A percentile compares a stretch with the other conserved stretches of the same genome.
Conservation (phyloP, 495 filamentous ascomycete genomes). For the Cladorrhinum samala region DNA sequence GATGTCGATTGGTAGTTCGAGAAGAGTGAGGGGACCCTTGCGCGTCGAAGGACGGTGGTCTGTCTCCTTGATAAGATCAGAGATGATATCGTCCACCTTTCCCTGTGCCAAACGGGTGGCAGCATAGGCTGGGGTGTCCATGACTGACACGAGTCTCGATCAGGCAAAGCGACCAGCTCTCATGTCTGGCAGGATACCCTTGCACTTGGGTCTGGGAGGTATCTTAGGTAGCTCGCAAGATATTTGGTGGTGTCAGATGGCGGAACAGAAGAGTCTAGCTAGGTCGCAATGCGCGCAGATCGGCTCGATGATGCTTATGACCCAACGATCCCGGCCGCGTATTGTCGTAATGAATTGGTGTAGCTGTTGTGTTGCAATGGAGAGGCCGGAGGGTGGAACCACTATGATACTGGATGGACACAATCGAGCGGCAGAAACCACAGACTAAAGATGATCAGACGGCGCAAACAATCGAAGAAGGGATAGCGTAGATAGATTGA, state of each 20-base stretch:
- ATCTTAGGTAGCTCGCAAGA: background rate
- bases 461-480: too few species aligned
- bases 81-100: conserved; percentile 10
- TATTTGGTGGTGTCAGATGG: background rate
- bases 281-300: background rate
- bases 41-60: conserved; percentile 31
- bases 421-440: too few species aligned
- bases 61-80: conserved; percentile 34
- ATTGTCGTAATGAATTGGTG: too few species aligned
- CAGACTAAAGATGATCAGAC: too few species aligned
- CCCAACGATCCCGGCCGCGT: too few species aligned
- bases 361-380: too few species aligned
- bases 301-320: background rate
- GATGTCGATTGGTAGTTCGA: conserved; percentile 83
- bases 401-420: too few species aligned
- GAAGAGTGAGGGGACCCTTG: conserved; percentile 43
- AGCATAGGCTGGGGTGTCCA: conserved; percentile 1
- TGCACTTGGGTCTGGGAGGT: background rate
- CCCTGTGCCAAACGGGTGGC: background rate
- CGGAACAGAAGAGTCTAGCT: too few species aligned
- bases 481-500: too few species aligned
- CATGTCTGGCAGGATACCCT: conserved; percentile 8
- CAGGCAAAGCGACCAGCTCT: conserved; percentile 4
- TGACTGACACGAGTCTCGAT: conserved; percentile 2
- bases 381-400: too few species aligned